Evolutionary conservation across 2,329 filamentous ascomycete genomes (phyloP).

Genomic region (Colletotrichum scovillei): DNA sequence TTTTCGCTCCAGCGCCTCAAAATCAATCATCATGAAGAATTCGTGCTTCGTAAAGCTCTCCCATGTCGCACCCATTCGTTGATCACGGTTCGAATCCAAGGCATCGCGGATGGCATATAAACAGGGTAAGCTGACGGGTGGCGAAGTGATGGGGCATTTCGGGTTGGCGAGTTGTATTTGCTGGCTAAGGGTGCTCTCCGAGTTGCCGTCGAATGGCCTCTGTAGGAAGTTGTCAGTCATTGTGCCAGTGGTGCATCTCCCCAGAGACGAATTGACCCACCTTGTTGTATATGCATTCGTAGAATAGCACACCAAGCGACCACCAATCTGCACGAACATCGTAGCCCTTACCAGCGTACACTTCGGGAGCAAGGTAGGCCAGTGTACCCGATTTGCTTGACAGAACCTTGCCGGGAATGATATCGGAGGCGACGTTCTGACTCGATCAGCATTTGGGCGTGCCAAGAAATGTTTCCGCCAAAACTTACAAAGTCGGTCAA

Average conservation of each 20-base stretch:
- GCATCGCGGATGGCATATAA: conserved; percentile 88
- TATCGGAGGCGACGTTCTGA: conserved; percentile 96
- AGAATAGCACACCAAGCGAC: conserved; percentile 98
- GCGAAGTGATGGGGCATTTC: conserved; percentile 91
- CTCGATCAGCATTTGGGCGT: conserved; percentile 37
- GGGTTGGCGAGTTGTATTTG: conserved; percentile 85
- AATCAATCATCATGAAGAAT: conserved; percentile 90
- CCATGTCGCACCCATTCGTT: conserved; percentile 88
- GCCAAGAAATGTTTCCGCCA: background rate
- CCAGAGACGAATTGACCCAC: conserved; percentile 55
- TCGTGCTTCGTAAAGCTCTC: conserved; percentile 87
- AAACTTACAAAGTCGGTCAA: conserved; percentile 91
- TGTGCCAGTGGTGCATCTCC: background rate
- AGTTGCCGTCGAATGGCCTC: conserved; percentile 93
- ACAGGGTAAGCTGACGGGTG: conserved; percentile 88
- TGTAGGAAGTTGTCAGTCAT: conserved; percentile 54
- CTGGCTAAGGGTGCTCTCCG: conserved; percentile 81
- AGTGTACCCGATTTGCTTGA: conserved; percentile 97
- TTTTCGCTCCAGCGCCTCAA: conserved; percentile 82
- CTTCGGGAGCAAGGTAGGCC: conserved; percentile 95
- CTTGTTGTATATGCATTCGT: conserved; percentile 99
- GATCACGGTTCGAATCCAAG: conserved; percentile 81
- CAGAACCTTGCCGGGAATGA: conserved; percentile 82
- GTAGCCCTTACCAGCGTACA: conserved; percentile 92
- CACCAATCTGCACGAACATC: conserved; percentile 96